Percentiles rank a stretch among this genome's conserved stretches.
phyloP scores from a whole-genome alignment of 768 basidiomycete genomes.

The Paxillus rubicundulus region DNA sequence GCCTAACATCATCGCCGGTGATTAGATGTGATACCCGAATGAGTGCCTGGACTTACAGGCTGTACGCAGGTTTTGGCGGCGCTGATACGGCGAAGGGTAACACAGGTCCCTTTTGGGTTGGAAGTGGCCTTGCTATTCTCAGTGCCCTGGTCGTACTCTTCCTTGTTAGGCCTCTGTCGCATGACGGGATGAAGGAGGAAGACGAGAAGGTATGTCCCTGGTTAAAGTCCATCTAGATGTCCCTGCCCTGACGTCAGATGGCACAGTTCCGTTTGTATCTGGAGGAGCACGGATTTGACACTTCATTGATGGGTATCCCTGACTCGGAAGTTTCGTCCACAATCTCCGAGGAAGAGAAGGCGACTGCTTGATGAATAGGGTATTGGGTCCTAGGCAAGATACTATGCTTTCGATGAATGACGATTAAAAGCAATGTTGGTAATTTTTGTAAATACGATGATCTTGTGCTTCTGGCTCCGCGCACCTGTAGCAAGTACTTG shows the following conservation, averaged over 20 bases:
- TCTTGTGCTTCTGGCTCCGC: too few species aligned
- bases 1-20: conserved; percentile 63
- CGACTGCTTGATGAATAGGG: conserved; percentile 8
- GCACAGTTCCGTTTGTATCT: conserved; percentile 82
- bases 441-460: too few species aligned
- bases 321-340: conserved; percentile 24
- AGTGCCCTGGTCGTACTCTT: conserved; percentile 72
- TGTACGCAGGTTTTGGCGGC: conserved; percentile 61
- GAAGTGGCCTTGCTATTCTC: conserved; percentile 77
- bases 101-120: conserved; percentile 88
- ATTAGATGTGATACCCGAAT: conserved; percentile 7
- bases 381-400: background rate
- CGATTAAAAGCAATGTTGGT: too few species aligned
- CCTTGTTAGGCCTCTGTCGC: conserved; percentile 69
- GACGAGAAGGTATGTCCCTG: conserved; percentile 54
- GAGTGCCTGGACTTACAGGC: background rate
- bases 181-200: conserved; percentile 79
- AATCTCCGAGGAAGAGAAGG: conserved; percentile 20
- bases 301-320: conserved; percentile 61
- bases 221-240: background rate
- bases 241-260: conserved; percentile 1
- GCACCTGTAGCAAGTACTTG: too few species aligned
- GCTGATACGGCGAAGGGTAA: conserved; percentile 50
- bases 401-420: too few species aligned
- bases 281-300: conserved; percentile 76